A percentile compares a stretch with the other conserved stretches of the same genome.
phyloP scores from a whole-genome alignment of 257 asterid species.

The Marsdenia floribunda region DNA sequence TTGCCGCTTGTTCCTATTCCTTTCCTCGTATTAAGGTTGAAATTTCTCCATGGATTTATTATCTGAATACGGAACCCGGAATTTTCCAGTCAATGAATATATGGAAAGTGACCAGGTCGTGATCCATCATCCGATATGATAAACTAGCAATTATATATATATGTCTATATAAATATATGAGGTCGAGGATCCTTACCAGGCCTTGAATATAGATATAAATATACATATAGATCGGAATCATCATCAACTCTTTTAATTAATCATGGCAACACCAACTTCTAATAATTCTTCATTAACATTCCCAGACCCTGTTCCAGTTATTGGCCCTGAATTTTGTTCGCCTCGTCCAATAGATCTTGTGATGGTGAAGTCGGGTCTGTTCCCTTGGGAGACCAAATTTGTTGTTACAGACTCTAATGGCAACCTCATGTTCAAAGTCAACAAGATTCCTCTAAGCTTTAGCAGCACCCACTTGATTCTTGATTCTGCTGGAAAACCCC shows the following conservation, averaged over 20 bases:
- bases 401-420: slow-evolving; percentile 25
- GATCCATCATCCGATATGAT: background rate
- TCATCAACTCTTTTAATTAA: background rate
- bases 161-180: background rate
- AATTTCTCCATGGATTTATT: background rate
- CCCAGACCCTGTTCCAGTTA: slow-evolving; percentile 6
- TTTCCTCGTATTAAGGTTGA: background rate
- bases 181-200: background rate
- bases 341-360: slow-evolving; percentile 22
- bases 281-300: background rate
- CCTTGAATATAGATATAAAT: background rate
- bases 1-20: background rate
- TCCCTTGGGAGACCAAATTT: slow-evolving; percentile 1
- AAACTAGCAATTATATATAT: background rate
- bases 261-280: background rate
- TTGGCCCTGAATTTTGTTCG: slow-evolving; percentile 29
- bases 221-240: background rate
- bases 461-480: slow-evolving; percentile 18
- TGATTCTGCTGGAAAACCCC: slow-evolving; percentile 31
- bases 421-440: slow-evolving; percentile 29
- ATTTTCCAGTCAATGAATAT: background rate
- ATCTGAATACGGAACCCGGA: background rate
- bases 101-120: background rate
- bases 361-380: slow-evolving; percentile 17
- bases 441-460: slow-evolving; percentile 14